phyloP scores from a whole-genome alignment of 139 green algal genomes.

The Coccomyxa sp. region DNA sequence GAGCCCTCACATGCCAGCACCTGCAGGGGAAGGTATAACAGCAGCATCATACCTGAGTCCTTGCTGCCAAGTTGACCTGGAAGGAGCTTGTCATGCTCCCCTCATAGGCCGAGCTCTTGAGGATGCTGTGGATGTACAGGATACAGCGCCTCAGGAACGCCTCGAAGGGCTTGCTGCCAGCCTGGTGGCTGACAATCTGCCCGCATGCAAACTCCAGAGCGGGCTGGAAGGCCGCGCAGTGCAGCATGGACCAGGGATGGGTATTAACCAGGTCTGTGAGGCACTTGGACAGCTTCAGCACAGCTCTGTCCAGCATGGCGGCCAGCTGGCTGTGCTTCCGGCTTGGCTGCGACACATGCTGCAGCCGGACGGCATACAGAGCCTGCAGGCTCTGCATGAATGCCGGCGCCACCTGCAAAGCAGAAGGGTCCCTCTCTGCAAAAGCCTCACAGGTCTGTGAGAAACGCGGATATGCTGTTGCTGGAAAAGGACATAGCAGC shows the following conservation, averaged over 20 bases:
- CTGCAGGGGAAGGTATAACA: background rate
- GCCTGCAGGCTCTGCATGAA: constrained; percentile 51
- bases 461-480: no score
- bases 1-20: background rate
- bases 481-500: no score
- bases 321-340: constrained; percentile 27
- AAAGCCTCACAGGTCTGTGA: no score
- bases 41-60: constrained; percentile 3
- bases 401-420: constrained; percentile 35
- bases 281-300: constrained; percentile 82
- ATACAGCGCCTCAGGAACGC: constrained; percentile 48
- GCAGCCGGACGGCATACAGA: constrained; percentile 23
- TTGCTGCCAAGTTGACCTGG: constrained; percentile 15
- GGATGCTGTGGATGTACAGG: constrained; percentile 47
- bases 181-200: constrained; percentile 32
- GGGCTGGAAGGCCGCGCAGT: constrained; percentile 40
- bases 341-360: background rate
- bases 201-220: constrained; percentile 53
- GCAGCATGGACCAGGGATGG: constrained; percentile 67
- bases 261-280: constrained; percentile 59
- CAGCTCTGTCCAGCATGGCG: constrained; percentile 64
- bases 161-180: constrained; percentile 19
- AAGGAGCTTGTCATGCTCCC: constrained; percentile 13
- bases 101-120: constrained; percentile 41
- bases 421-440: no score